A percentile compares a stretch with the other conserved stretches of the same genome.
phyloP scores from a whole-genome alignment of 257 asterid species.

The Euphrasia confusa region DNA sequence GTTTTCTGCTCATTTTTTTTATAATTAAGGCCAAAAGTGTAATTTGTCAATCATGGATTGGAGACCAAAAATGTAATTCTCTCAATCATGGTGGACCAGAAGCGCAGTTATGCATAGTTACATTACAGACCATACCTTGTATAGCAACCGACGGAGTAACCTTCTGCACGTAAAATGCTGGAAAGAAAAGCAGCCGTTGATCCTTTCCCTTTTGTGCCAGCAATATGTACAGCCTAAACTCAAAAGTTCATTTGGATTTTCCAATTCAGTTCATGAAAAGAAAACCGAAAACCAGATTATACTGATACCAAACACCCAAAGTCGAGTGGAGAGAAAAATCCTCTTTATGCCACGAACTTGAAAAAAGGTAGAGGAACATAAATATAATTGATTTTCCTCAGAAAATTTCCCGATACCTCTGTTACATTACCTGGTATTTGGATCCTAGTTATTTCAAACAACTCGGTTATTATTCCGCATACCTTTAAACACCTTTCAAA shows the following conservation, averaged over 20 bases:
- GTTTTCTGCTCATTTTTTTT: background rate
- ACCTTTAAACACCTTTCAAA: background rate
- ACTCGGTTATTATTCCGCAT: background rate
- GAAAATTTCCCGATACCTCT: background rate
- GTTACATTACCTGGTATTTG: background rate
- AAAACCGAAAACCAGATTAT: background rate
- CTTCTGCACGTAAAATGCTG: conserved; percentile 75
- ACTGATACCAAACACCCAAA: conserved; percentile 1
- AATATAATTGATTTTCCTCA: background rate
- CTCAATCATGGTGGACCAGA: no score
- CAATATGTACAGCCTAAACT: conserved; percentile 70
- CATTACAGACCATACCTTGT: conserved; percentile 48
- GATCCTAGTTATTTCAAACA: background rate
- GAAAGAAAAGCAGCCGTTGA: conserved; percentile 90
- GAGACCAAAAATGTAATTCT: no score
- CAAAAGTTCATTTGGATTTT: conserved; percentile 19
- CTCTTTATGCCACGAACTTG: background rate
- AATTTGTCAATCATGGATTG: no score
- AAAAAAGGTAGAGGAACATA: conserved; percentile 3
- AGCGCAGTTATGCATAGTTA: no score
- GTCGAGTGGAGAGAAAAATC: background rate
- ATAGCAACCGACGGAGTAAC: conserved; percentile 91
- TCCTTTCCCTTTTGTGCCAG: conserved; percentile 98
- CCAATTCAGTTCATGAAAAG: conserved; percentile 9
- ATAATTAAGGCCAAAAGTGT: no score